Percentiles rank a stretch among this genome's conserved stretches.
phyloP scores from a whole-genome alignment of 2,329 filamentous ascomycete species.

The Bipolaris cookei region DNA sequence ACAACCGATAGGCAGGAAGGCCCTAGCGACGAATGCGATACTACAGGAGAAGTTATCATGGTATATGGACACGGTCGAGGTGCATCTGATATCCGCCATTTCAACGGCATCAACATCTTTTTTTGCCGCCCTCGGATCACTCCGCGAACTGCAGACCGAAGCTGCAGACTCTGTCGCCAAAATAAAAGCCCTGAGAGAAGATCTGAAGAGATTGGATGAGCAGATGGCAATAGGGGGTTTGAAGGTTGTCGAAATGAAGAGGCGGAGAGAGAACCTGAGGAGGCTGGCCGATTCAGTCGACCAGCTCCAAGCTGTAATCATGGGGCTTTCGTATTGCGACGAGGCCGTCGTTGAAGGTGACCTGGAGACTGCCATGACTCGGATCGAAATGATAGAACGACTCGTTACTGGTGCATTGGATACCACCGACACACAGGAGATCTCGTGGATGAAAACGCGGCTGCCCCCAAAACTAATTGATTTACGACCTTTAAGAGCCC shows the following conservation, averaged over 20 bases:
- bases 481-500: constrained; percentile 75
- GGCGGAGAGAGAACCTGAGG: constrained; percentile 81
- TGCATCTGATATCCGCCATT: constrained; percentile 95
- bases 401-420: constrained; percentile 77
- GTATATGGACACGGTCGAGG: constrained; percentile 99
- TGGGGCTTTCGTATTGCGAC: constrained; percentile 78
- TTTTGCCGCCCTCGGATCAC: constrained; percentile 88
- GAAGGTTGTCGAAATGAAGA: constrained; percentile 82
- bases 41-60: constrained; percentile 97
- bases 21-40: constrained; percentile 93
- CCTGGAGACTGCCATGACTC: constrained; percentile 78
- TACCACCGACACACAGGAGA: constrained; percentile 34
- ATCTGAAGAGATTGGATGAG: constrained; percentile 79
- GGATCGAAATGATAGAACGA: constrained; percentile 77
- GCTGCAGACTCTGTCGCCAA: constrained; percentile 87
- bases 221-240: constrained; percentile 87
- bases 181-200: constrained; percentile 80
- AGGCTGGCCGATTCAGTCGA: constrained; percentile 81
- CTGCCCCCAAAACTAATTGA: constrained; percentile 63
- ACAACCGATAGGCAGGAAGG: constrained; percentile 69
- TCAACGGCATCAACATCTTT: constrained; percentile 95
- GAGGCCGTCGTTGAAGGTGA: constrained; percentile 81
- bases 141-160: constrained; percentile 89
- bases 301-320: constrained; percentile 80
- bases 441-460: constrained; percentile 44